Conservation (phyloP, 83 land plant genomes). For the Larix sibirica region DNA sequence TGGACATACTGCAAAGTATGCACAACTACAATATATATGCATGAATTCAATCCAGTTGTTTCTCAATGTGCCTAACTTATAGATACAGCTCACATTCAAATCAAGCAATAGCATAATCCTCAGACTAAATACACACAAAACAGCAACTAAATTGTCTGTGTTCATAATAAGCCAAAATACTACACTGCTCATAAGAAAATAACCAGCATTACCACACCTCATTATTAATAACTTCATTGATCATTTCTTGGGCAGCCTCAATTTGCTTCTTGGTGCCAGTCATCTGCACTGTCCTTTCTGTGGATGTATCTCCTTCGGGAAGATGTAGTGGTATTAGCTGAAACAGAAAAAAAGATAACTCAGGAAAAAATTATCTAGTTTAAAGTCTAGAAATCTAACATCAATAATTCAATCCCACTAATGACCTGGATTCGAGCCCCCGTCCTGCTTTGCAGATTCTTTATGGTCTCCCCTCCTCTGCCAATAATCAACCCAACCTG, state of each 20-base stretch:
- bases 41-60: not conserved
- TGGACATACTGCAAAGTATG: not conserved
- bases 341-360: not conserved
- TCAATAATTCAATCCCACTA: conserved; percentile 7
- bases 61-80: not conserved
- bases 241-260: conserved; percentile 74
- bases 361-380: not conserved
- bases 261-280: conserved; percentile 79
- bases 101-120: not conserved
- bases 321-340: conserved; percentile 71
- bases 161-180: not conserved
- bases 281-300: conserved; percentile 70
- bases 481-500: conserved; percentile 93
- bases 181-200: not conserved
- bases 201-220: conserved; percentile 35
- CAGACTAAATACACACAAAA: not conserved
- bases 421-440: conserved; percentile 92
- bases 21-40: not conserved
- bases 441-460: conserved; percentile 69
- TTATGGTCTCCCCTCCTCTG: conserved; percentile 88
- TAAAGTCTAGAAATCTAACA: not conserved
- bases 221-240: conserved; percentile 79
- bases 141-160: not conserved
- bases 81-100: not conserved
- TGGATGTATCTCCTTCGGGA: conserved; percentile 66